Evolutionary conservation across 1,284 basidiomycete genomes (phyloP).

Genomic region (Rhodotorula mucilaginosa): DNA sequence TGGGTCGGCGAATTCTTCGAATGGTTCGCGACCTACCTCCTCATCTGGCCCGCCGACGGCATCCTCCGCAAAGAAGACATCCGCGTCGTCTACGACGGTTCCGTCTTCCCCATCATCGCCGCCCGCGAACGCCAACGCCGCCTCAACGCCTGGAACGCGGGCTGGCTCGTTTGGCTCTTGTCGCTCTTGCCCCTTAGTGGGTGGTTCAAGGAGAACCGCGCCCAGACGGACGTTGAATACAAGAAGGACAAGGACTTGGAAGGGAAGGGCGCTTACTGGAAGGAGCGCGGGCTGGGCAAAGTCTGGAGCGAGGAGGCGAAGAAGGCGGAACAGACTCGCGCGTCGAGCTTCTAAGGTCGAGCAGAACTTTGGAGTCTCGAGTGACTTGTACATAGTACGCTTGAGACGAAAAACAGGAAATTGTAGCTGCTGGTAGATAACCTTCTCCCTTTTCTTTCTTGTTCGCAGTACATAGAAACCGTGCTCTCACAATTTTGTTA

Average conservation of each 20-base stretch:
- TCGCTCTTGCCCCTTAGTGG: conserved; percentile 2
- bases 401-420: no score
- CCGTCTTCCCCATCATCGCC: conserved; percentile 38
- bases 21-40: conserved; percentile 51
- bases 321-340: neutral
- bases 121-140: conserved; percentile 19
- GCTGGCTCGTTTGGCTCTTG: neutral
- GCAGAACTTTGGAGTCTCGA: no score
- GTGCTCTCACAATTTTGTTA: no score
- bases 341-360: neutral
- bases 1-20: conserved; percentile 58
- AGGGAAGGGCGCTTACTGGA: neutral
- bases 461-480: no score
- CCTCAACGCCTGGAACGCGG: neutral
- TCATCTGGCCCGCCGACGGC: conserved; percentile 56
- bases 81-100: conserved; percentile 43
- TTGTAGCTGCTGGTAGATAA: no score
- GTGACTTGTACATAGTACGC: no score
- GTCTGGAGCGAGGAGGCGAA: neutral
- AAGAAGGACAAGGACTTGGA: neutral
- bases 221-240: conserved; percentile 1
- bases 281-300: neutral
- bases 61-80: conserved; percentile 57
- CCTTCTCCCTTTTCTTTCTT: no score
- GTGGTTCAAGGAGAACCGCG: conserved; percentile 21